Evolutionary conservation across 2,329 filamentous ascomycete genomes (phyloP).

Genomic region (Gliomastix tumulicola): DNA sequence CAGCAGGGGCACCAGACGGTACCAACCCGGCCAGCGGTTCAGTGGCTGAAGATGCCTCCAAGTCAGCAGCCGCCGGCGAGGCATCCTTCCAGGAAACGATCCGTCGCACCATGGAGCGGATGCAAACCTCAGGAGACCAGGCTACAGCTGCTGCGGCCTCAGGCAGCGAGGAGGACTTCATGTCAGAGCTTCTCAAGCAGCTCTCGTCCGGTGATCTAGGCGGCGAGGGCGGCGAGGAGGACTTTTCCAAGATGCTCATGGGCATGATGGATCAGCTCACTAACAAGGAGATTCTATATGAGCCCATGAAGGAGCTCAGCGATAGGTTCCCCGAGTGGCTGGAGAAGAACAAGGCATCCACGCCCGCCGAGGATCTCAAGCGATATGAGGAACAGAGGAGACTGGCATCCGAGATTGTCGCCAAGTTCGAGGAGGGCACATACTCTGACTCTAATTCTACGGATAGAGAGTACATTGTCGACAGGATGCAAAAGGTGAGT

Average conservation of each 20-base stretch:
- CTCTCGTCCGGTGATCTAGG: constrained; percentile 56
- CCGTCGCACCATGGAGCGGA: constrained; percentile 87
- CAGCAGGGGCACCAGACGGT: constrained; percentile 22
- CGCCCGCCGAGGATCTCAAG: constrained; percentile 64
- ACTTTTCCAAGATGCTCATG: constrained; percentile 90
- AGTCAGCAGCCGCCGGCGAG: constrained; percentile 37
- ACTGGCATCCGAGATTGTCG: constrained; percentile 79
- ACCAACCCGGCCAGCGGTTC: constrained; percentile 17
- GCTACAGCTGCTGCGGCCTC: constrained; percentile 72
- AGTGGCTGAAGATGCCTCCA: constrained; percentile 17
- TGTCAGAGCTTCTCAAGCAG: constrained; percentile 89
- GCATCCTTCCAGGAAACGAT: constrained; percentile 89
- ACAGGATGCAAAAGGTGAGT: constrained; percentile 92
- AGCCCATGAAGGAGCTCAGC: constrained; percentile 96
- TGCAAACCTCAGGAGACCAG: constrained; percentile 82
- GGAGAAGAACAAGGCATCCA: constrained; percentile 62
- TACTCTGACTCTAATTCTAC: constrained; percentile 77
- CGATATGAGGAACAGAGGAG: constrained; percentile 75
- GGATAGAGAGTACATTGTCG: constrained; percentile 88
- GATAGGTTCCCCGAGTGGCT: constrained; percentile 92
- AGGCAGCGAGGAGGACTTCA: constrained; percentile 65
- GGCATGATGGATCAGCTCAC: constrained; percentile 99
- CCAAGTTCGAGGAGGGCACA: constrained; percentile 73
- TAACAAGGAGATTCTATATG: constrained; percentile 96
- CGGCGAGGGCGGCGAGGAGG: constrained; percentile 66